Evolutionary conservation across 2,329 filamentous ascomycete genomes (phyloP).

Genomic region (Phialophora expanda): DNA sequence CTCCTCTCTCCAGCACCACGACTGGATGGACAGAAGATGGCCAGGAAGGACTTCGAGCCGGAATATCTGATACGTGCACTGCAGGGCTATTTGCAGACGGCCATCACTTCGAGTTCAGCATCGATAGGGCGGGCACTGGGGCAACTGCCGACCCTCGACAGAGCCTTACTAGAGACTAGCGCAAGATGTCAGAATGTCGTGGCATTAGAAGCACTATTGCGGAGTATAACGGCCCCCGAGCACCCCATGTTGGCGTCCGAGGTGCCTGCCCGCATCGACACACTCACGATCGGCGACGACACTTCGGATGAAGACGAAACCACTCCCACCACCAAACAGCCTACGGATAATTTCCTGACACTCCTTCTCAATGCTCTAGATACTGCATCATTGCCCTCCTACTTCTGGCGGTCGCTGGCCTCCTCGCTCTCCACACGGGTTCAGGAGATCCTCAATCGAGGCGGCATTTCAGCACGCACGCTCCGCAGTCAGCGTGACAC

Average conservation of each 20-base stretch:
- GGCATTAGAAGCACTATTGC: conserved; percentile 80
- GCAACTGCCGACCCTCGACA: conserved; percentile 79
- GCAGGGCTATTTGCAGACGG: conserved; percentile 80
- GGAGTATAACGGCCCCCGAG: conserved; percentile 66
- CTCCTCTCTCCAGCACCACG: conserved; percentile 72
- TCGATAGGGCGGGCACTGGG: conserved; percentile 76
- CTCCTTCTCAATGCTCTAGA: conserved; percentile 79
- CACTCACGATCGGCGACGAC: conserved; percentile 21
- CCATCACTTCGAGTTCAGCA: conserved; percentile 77
- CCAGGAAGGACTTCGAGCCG: conserved; percentile 64
- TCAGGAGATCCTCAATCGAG: conserved; percentile 80
- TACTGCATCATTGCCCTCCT: conserved; percentile 82
- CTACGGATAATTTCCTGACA: conserved; percentile 61
- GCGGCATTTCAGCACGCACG: conserved; percentile 82
- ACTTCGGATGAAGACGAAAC: conserved; percentile 23
- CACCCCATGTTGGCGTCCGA: conserved; percentile 66
- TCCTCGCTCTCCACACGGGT: conserved; percentile 76
- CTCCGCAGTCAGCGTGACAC: conserved; percentile 74
- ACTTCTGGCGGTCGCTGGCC: conserved; percentile 92
- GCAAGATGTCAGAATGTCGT: conserved; percentile 88
- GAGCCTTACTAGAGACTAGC: conserved; percentile 79
- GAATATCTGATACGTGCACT: conserved; percentile 75
- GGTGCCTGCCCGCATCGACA: conserved; percentile 32
- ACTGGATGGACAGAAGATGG: conserved; percentile 45
- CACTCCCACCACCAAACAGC: conserved; percentile 28